Evolutionary conservation across 2,329 filamentous ascomycete genomes (phyloP).

Genomic region (Fusarium dlaminii): DNA sequence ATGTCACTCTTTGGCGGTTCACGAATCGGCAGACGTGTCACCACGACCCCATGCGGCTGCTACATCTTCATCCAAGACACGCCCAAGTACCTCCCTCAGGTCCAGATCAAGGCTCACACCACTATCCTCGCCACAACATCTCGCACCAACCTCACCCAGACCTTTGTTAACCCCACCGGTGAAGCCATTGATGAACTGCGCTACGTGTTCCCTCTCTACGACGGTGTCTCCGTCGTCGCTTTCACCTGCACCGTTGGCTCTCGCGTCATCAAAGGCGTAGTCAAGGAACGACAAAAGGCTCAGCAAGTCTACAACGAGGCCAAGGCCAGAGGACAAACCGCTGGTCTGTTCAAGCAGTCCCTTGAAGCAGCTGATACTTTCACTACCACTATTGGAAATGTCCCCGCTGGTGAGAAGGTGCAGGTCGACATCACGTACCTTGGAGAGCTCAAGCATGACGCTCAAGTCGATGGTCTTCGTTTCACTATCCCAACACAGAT

Average conservation of each 20-base stretch:
- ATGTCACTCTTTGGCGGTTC: neutral
- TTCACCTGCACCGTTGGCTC: constrained; percentile 72
- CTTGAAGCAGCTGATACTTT: constrained; percentile 72
- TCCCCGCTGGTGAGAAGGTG: constrained; percentile 66
- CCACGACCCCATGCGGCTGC: constrained; percentile 46
- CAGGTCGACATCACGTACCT: constrained; percentile 72
- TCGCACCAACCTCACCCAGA: constrained; percentile 61
- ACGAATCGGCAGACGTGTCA: no score
- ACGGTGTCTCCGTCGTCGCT: constrained; percentile 74
- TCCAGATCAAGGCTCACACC: constrained; percentile 67
- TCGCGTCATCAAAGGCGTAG: constrained; percentile 69
- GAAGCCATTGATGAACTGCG: constrained; percentile 56
- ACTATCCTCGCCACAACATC: constrained; percentile 66
- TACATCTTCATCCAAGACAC: constrained; percentile 40
- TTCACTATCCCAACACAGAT: constrained; percentile 76
- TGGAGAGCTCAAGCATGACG: constrained; percentile 77
- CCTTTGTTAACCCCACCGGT: constrained; percentile 66
- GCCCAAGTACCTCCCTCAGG: constrained; percentile 64
- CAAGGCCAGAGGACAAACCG: constrained; percentile 65
- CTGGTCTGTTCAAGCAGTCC: constrained; percentile 72
- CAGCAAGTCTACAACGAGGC: constrained; percentile 68
- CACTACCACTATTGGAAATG: constrained; percentile 72
- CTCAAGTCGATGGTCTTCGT: constrained; percentile 71
- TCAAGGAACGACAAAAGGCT: constrained; percentile 73
- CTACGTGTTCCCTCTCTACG: constrained; percentile 78